Conservation (phyloP, 148 eudicot species). For the Beta vulgaris region DNA sequence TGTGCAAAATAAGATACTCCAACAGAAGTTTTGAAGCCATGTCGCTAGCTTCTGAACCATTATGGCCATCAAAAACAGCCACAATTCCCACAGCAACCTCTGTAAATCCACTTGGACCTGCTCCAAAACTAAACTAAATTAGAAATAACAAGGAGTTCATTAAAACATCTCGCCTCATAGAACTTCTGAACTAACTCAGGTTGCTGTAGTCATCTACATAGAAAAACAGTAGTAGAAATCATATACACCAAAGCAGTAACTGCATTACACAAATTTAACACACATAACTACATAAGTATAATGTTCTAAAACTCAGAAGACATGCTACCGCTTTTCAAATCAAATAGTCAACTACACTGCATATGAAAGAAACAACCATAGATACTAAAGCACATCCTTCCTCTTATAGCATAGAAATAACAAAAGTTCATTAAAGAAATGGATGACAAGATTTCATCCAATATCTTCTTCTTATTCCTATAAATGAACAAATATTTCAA, state of each 20-base stretch:
- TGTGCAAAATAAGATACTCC: slow-evolving; percentile 83
- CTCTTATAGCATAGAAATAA: no score
- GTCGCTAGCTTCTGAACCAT: slow-evolving; percentile 97
- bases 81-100: slow-evolving; percentile 66
- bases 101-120: slow-evolving; percentile 65
- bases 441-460: no score
- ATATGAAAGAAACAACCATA: no score
- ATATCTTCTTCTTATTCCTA: no score
- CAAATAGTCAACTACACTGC: not conserved
- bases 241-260: not conserved
- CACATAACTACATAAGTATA: not conserved
- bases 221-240: not conserved
- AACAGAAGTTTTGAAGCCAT: slow-evolving; percentile 85
- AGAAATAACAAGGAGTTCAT: not conserved
- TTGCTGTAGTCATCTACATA: not conserved
- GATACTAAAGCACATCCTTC: no score
- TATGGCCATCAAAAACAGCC: slow-evolving; percentile 97
- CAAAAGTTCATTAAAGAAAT: no score
- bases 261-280: not conserved
- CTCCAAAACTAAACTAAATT: slow-evolving; percentile 19
- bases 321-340: not conserved
- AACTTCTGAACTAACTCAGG: not conserved
- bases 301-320: not conserved
- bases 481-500: no score
- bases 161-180: not conserved